Conservation (phyloP, 2,329 filamentous ascomycete species). For the Penicillium brasilianum region DNA sequence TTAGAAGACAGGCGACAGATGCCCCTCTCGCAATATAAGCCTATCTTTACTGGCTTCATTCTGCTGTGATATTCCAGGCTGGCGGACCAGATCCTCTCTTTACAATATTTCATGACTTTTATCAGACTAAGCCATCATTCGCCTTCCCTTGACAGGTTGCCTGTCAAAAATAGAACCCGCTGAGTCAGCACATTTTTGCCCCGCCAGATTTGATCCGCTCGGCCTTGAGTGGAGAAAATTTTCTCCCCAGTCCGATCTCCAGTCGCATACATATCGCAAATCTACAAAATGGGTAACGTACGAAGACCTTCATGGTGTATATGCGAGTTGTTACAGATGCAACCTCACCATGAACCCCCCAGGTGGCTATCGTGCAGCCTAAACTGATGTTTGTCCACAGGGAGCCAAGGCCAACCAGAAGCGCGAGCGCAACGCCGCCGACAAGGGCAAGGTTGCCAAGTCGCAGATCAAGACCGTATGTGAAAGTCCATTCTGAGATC, state of each 20-base stretch:
- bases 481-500: conserved; percentile 25
- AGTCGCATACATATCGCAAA: neutral
- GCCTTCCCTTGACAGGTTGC: neutral
- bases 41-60: neutral
- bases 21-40: neutral
- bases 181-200: neutral
- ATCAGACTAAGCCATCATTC: too few species aligned
- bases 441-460: conserved; percentile 63
- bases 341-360: neutral
- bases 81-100: neutral
- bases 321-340: neutral
- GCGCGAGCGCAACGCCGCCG: conserved; percentile 69
- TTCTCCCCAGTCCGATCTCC: conserved; percentile 1
- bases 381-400: conserved; percentile 27
- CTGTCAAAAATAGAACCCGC: neutral
- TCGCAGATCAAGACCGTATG: conserved; percentile 72
- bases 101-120: neutral
- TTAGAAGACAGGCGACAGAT: neutral
- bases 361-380: neutral
- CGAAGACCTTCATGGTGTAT: conserved; percentile 12
- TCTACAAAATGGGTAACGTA: conserved; percentile 35
- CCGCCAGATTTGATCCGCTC: neutral
- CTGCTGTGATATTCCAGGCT: neutral
- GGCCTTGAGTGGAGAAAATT: conserved; percentile 12
- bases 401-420: conserved; percentile 72